phyloP scores from a whole-genome alignment of 306 rosid species.

The Mucuna pruriens region DNA sequence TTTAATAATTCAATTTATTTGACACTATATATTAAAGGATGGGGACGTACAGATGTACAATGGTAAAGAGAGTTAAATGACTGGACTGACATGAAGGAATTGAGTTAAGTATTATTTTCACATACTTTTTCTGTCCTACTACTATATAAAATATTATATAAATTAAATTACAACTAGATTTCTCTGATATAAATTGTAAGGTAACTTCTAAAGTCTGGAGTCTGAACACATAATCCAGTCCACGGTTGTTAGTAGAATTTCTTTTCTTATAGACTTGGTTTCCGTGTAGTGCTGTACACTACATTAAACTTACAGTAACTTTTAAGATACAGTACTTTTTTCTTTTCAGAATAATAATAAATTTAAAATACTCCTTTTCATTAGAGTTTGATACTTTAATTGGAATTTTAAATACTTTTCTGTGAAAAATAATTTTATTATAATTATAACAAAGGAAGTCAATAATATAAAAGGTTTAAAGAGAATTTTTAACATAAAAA shows the following conservation, averaged over 20 bases:
- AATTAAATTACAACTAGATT: not conserved
- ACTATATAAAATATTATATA: not conserved
- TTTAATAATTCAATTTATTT: not conserved
- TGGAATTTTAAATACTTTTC: too few relatives aligned
- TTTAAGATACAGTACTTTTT: not conserved
- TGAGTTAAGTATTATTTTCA: not conserved
- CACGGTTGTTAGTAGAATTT: not conserved
- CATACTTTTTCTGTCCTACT: not conserved
- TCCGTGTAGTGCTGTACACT: not conserved
- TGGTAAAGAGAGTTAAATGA: not conserved
- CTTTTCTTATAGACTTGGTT: not conserved
- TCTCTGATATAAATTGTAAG: not conserved
- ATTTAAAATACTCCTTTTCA: too few relatives aligned
- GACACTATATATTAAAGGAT: not conserved
- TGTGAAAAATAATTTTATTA: too few relatives aligned
- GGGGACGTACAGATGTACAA: not conserved
- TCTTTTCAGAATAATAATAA: too few relatives aligned
- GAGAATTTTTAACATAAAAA: too few relatives aligned
- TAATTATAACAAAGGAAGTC: too few relatives aligned
- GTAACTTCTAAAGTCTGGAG: not conserved
- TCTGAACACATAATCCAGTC: not conserved
- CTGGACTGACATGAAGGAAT: not conserved
- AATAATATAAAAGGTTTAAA: too few relatives aligned
- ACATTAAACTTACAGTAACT: not conserved
- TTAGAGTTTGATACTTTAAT: too few relatives aligned